phyloP scores from a whole-genome alignment of 495 filamentous ascomycete species.

The Penicillium ucsense region DNA sequence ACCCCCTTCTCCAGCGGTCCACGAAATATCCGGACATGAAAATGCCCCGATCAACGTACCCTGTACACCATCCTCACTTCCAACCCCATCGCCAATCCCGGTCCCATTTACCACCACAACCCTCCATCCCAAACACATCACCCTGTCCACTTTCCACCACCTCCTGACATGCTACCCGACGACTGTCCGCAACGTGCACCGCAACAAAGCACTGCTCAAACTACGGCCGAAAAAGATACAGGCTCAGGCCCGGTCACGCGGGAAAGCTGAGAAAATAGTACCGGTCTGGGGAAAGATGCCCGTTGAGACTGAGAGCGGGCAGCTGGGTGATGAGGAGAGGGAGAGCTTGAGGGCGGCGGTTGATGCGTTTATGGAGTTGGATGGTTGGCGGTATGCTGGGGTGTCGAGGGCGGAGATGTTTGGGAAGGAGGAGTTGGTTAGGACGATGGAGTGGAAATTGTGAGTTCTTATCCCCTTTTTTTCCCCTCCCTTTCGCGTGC shows the following conservation, averaged over 20 bases:
- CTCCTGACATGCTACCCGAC: constrained; percentile 23
- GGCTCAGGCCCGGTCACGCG: too few species aligned
- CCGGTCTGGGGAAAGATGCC: too few species aligned
- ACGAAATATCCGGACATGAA: too few species aligned
- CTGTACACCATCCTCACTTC: too few species aligned
- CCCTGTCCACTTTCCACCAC: constrained; percentile 18
- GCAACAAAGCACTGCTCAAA: constrained; percentile 14
- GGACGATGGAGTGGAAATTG: constrained; percentile 71
- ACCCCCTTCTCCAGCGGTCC: too few species aligned
- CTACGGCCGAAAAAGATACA: not conserved
- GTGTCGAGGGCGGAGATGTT: constrained; percentile 15
- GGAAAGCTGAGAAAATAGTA: too few species aligned
- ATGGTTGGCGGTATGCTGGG: constrained; percentile 27
- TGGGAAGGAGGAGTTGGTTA: constrained; percentile 23
- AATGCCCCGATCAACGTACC: too few species aligned
- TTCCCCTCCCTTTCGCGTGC: not conserved
- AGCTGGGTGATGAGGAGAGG: constrained; percentile 4
- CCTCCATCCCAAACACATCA: constrained; percentile 23
- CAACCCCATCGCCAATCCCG: too few species aligned
- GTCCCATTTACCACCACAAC: not conserved
- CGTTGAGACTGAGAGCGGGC: constrained; percentile 1
- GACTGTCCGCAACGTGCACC: constrained; percentile 20
- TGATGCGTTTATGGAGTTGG: constrained; percentile 17
- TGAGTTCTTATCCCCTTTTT: constrained; percentile 30
- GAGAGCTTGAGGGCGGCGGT: constrained; percentile 11